Conservation (phyloP, 768 basidiomycete species). For the Boletellus emodensis region DNA sequence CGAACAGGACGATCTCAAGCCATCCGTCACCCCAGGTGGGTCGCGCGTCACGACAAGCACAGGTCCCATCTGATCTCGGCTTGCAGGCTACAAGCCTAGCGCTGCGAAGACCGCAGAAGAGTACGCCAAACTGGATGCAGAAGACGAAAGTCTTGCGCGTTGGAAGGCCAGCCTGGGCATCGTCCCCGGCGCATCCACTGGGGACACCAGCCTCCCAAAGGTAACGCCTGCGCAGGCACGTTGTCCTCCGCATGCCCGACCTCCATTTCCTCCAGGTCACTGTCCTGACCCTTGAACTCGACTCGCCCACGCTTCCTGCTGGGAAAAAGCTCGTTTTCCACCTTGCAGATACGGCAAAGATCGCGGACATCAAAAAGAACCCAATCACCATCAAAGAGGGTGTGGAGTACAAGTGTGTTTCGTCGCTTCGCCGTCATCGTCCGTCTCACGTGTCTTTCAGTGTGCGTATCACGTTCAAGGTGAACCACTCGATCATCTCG, state of each 20-base stretch:
- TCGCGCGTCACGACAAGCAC: conserved; percentile 1
- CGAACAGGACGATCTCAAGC: conserved; percentile 68
- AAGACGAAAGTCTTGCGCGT: conserved; percentile 88
- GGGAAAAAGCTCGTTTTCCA: conserved; percentile 66
- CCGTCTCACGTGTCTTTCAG: conserved; percentile 33
- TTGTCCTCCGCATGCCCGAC: conserved; percentile 18
- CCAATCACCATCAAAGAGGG: conserved; percentile 80
- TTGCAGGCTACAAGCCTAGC: conserved; percentile 68
- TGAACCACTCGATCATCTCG: conserved; percentile 87
- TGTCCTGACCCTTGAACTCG: conserved; percentile 72
- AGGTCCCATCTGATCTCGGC: conserved; percentile 20
- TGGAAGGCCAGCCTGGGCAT: conserved; percentile 97
- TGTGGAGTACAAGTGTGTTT: conserved; percentile 76
- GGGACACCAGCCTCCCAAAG: conserved; percentile 56
- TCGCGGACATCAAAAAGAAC: conserved; percentile 67
- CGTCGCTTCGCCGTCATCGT: neutral
- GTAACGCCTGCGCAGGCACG: conserved; percentile 33
- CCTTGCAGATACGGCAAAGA: conserved; percentile 43
- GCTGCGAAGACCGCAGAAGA: conserved; percentile 74
- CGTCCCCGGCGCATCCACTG: conserved; percentile 43
- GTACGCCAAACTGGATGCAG: conserved; percentile 79
- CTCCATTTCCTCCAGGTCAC: conserved; percentile 48
- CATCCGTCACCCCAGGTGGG: conserved; percentile 64
- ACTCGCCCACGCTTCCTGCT: conserved; percentile 62
- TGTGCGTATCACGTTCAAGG: conserved; percentile 78